Evolutionary conservation across 768 basidiomycete genomes (phyloP), one percentile per base, ranked within the genome.

Genomic region (Tylopilus intermedius): DNA sequence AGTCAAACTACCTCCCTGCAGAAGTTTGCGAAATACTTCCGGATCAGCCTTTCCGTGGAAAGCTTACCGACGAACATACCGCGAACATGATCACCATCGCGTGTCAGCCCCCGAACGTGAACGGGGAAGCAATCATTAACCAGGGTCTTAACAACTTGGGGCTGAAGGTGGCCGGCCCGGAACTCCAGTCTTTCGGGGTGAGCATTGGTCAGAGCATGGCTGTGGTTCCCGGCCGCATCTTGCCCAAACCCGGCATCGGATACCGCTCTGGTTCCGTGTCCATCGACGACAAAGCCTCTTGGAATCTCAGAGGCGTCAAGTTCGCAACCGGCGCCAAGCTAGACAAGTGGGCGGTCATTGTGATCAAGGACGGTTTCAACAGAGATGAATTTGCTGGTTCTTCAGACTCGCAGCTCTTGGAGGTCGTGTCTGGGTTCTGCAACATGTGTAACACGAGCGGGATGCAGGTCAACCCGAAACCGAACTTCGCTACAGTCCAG

Each of bases 361-460:
- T 89, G 40, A 80, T 92, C 57, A 70, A 74, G 51, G 88, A 90
- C 57, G 73, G 76, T 11, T 75, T 74, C 47, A 24, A 30, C 13
- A 63, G 79, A n/a, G 79, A 81, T 40, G 88, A 90, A 61, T 90
- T 90, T 57, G 32, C 40, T 1, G 77, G 74, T 9, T 54, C 73
- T 3, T 51, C 68, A 6, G 90, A 91, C 58, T 79, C 79, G 2
- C 74, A 75, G n/a, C 69, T 91, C 33, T 53, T 51, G 35, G 41
- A 54, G 4, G 69, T 72, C 2, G 66, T 88, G 10, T 57, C 62
- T 1, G 84, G 79, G 0, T 90, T 91, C 58, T 67, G 71, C 32
- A 55, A 66, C 2, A 88, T 84, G 82, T 91, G 89, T 63, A 64
- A 62, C 47, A 73, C 54, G 27, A 80, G 80, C 52, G 90, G 90